A percentile compares a stretch with the other conserved stretches of the same genome.
phyloP scores from a whole-genome alignment of 352 stramenopile genomes.

The Stramenopiles sp. region DNA sequence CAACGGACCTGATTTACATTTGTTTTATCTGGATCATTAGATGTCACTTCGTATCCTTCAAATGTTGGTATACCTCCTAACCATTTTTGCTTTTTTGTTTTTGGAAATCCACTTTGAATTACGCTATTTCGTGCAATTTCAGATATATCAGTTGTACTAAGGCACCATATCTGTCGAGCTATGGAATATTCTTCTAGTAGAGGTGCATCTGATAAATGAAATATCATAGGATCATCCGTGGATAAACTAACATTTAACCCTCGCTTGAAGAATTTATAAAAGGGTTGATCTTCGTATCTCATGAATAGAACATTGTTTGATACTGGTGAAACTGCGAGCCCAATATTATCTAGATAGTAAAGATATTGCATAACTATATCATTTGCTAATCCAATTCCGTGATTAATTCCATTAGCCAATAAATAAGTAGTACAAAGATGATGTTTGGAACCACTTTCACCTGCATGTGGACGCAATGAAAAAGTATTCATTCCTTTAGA shows the following conservation, averaged over 20 bases:
- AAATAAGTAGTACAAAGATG: conserved; percentile 60
- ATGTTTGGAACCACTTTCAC: conserved; percentile 81
- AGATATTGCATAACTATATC: conserved; percentile 81
- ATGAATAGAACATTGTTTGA: conserved; percentile 80
- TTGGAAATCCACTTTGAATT: conserved; percentile 81
- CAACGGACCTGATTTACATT: no score
- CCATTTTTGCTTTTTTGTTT: no score
- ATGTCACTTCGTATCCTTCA: no score
- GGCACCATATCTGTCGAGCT: conserved; percentile 53
- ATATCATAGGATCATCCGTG: conserved; percentile 87
- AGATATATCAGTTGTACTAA: conserved; percentile 79
- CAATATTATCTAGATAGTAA: conserved; percentile 75
- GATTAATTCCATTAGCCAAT: conserved; percentile 70
- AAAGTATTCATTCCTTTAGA: conserved; percentile 40
- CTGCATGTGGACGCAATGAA: conserved; percentile 82
- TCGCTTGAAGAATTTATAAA: conserved; percentile 64
- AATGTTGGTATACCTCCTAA: no score
- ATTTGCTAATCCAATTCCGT: conserved; percentile 87
- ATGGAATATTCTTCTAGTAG: conserved; percentile 78
- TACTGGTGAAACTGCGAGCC: conserved; percentile 57
- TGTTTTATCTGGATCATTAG: no score
- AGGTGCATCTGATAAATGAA: conserved; percentile 92
- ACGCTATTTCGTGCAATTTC: conserved; percentile 94
- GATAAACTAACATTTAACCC: conserved; percentile 88
- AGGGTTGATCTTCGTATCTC: conserved; percentile 66